Base-by-base conservation (phyloP, 768 basidiomycete genomes). In the Pleurotus citrinopileatus region DNA sequence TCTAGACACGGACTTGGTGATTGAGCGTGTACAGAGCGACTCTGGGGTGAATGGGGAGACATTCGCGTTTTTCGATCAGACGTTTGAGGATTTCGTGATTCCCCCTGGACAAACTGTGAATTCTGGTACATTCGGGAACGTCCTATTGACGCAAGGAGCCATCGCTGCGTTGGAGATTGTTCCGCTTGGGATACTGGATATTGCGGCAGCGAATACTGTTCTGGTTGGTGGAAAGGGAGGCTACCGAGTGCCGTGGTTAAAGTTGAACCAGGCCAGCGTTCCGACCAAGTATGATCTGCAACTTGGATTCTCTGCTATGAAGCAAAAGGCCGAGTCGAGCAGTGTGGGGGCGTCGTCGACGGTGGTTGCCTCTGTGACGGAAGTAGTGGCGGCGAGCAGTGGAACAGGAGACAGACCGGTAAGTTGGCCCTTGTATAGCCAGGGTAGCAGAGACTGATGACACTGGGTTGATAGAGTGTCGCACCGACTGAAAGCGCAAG, bases 191-290 rank as follows among this genome's bases (percentile, higher is more conserved):
- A 61, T 68, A 29, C 69, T 88, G 52, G 87, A 89, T 56, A 67
- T 88, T 19, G 67, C 68, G 28, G 69, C 80, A 2, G 78, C 73
- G 10, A 65, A 70, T 20, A 86, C 84, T 1, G 64, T 73, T 17
- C 65, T 69, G 40, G 69, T 82, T 9, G 83, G 78, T 3, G 59
- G 68, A 12, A 40, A 40, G 19, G 75, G 76, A 17, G 84, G 85
- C 15, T 89, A 89, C 60, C 70, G 72, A 55, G 64, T 87, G 38
- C 86, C 87, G 9, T 88, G 84, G 84, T 65, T 88, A 56, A 76
- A 86, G 48, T 70, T 87, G 46, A 65, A 70, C 28, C 83, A 87
- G 64, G 67, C 65, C 36, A 59, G 63, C 42, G 83, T 87, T 5
- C 76, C 82, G 12, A 81, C 83, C 26, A 56, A 63, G 7, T 88